Evolutionary conservation across 805 yeast species (phyloP), one percentile per base, ranked within the genome.

Genomic region (Starmerella asiatica): DNA sequence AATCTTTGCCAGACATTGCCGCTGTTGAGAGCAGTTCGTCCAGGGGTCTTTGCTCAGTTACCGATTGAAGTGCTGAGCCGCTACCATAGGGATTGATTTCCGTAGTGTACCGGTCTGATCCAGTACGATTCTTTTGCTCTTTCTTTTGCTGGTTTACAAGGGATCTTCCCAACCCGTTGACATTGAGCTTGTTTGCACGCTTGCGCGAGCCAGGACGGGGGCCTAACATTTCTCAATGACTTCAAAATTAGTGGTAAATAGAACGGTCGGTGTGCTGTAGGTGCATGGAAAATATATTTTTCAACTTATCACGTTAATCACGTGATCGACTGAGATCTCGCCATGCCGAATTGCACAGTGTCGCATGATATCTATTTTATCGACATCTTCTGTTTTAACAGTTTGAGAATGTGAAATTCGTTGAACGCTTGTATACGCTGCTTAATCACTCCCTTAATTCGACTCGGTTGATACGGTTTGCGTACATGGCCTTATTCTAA

Each of bases 21-120:
- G 98, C 99, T 6, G 96, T 88, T 55, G 77, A 79, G 54, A 91
- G 70, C 59, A 91, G 86, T 62, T 91, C 99, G 61, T 91, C 97
- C 42, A 91, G 62, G 1, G 96, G 79, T 50, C 79, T 74, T 58
- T 91, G 97, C 54, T 91, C 97, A 0, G 97, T 91, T 14, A 91
- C 93, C 2, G 96, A 85, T 57, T 91, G 73, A 55, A 91, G 64
- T 48, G 85, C 83, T 37, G 82, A 93, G 93, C 94, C 84, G 46
- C 50, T 46, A 19, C 50, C 50, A 17, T 46, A 46, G n/a, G 70
- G 71, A 50, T 74, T 81, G 50, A 77, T 42, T 34, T 72, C 77
- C 0, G 94, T 84, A 16, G 93, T 81, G 59, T 84, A 85, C 53
- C 94, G 68, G 21, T 55, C 59, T 73, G 82, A 71, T 54, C 81